phyloP scores from a whole-genome alignment of 2,329 filamentous ascomycete genomes.

The Aspergillus eucalypticola region DNA sequence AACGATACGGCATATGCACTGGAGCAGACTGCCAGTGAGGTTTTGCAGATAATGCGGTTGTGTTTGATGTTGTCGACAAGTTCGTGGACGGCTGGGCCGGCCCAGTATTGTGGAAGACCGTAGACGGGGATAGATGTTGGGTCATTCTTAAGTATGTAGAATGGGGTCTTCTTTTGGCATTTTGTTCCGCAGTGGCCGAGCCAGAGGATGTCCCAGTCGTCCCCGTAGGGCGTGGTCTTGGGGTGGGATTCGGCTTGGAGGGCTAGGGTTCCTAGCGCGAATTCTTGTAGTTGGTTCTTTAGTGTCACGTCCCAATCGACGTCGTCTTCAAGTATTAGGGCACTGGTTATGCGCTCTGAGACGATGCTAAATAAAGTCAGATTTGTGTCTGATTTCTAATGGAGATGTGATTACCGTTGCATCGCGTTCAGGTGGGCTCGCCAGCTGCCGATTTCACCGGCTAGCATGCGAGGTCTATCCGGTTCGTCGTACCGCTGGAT shows the following conservation, averaged over 20 bases:
- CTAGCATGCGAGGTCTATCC: background rate
- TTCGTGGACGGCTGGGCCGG: background rate
- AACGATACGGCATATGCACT: background rate
- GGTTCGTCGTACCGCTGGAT: background rate
- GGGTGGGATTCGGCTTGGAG: slow-evolving; percentile 21
- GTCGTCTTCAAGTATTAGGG: slow-evolving; percentile 53
- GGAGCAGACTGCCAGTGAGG: background rate
- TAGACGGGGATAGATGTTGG: background rate
- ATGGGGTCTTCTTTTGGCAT: background rate
- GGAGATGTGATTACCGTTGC: background rate
- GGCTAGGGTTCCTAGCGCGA: slow-evolving; percentile 34
- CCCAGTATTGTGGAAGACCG: background rate
- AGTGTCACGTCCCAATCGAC: slow-evolving; percentile 41
- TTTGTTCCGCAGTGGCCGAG: slow-evolving; percentile 37
- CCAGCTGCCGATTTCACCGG: slow-evolving; percentile 7
- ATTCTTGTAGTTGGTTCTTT: slow-evolving; percentile 30
- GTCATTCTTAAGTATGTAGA: background rate
- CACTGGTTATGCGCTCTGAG: background rate
- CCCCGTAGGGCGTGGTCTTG: slow-evolving; percentile 29
- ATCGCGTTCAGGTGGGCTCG: slow-evolving; percentile 5
- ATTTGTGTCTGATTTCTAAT: background rate
- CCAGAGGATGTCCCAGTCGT: slow-evolving; percentile 42
- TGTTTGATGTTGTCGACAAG: slow-evolving; percentile 1
- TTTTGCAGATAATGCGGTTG: background rate
- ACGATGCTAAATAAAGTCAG: background rate